Base-by-base conservation (phyloP, 2,329 filamentous ascomycete genomes). In the Diplodia seriata region DNA sequence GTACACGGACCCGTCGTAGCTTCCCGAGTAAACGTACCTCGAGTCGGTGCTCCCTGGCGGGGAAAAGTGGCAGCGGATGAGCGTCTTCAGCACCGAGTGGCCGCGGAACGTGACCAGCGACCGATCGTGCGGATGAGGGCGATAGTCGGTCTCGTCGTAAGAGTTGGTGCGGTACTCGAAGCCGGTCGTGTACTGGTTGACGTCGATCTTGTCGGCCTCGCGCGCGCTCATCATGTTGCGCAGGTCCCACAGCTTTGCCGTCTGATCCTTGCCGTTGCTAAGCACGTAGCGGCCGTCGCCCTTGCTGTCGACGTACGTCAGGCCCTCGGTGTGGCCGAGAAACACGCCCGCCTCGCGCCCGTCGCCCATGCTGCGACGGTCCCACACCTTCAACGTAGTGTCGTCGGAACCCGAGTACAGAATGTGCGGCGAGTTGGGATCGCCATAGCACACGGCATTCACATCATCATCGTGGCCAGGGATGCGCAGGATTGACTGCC, bases 401-500 rank as follows among this genome's bases (percentile, higher is more conserved):
- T 99, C 95, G 75, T 99, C 95, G 0, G 93, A 97, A 23, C 95
- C 95, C 0, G 94, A 97, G 80, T 97, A 98, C 2, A 99, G 84
- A 69, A 98, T 94, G 76, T 99, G 94, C 1, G 95, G 94, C 0
- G 92, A 96, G 36, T 87, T 86, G 69, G 89, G 89, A 79, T 98
- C 94, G 0, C 93, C 95, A 74, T 97, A 98, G 78, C 94, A 97
- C 0, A 99, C 95, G 4, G 95, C 95, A 73, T 98, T 99, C 66
- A 98, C 94, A 76, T 99, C 93, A 72, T 96, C 88, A 4, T 87
- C 82, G 75, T 99, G 95, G 0, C 93, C 94, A 18, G 84, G 83
- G 31, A 97, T 87, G 57, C 89, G 86, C 67, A 97, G 87, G 38
- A 96, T 85, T 0, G 91, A 87, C 55, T 86, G 85, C 20, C 90